Percentiles rank a stretch among this genome's conserved stretches.
phyloP scores from a whole-genome alignment of 179 eudicot genomes.

The Heliamphora pulchella region DNA sequence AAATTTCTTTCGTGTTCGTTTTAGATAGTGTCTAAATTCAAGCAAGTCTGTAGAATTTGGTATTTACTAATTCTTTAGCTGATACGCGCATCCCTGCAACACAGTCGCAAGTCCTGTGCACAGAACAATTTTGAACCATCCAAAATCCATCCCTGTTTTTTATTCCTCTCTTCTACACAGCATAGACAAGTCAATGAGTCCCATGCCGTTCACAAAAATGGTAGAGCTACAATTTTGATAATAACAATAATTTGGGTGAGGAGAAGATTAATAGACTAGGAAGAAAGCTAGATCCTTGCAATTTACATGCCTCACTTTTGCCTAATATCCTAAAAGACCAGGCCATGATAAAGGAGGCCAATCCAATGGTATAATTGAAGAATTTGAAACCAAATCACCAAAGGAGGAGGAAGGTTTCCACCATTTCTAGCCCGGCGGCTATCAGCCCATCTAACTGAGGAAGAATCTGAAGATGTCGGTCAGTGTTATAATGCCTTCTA shows the following conservation, averaged over 20 bases:
- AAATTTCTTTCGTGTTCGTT: too few relatives aligned
- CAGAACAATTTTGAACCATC: not conserved
- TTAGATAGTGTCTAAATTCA: too few relatives aligned
- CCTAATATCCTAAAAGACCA: slow-evolving; percentile 22
- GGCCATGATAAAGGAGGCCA: slow-evolving; percentile 19
- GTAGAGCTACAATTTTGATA: not conserved
- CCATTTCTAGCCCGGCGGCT: too few relatives aligned
- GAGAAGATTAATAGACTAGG: slow-evolving; percentile 7
- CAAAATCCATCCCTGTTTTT: not conserved
- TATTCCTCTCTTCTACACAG: slow-evolving; percentile 12
- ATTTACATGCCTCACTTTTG: slow-evolving; percentile 22
- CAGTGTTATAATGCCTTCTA: slow-evolving; percentile 52
- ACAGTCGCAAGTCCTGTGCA: not conserved
- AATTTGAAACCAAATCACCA: slow-evolving; percentile 5
- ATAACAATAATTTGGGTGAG: not conserved
- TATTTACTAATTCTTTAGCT: too few relatives aligned
- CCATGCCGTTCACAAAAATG: slow-evolving; percentile 15
- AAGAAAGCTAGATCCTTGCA: slow-evolving; percentile 6
- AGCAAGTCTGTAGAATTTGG: too few relatives aligned
- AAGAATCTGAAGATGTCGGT: slow-evolving; percentile 52
- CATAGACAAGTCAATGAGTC: not conserved
- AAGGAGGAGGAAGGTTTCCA: not conserved
- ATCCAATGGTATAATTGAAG: slow-evolving; percentile 21
- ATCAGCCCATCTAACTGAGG: slow-evolving; percentile 24
- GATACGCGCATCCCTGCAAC: too few relatives aligned